Base-by-base conservation (phyloP, 495 filamentous ascomycete species). In the Daldinia vernicosa region DNA sequence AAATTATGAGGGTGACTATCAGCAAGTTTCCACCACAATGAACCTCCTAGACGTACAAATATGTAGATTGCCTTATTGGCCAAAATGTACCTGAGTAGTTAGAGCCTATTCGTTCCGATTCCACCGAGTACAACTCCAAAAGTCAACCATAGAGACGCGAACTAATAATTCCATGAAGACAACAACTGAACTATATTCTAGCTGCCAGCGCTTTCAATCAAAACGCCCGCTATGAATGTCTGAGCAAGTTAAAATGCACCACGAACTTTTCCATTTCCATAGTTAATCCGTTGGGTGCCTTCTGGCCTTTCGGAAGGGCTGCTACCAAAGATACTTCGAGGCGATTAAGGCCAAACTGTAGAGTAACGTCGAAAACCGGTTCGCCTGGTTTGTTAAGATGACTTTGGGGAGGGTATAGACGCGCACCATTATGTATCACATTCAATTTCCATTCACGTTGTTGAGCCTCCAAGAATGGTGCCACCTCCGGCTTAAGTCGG, bases 251-350 rank as follows among this genome's bases (percentile, higher is more conserved):
- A 51, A 87, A 82, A 72, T 89, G 88, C 9, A 92, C 77, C 11
- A 84, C 89, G 45, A 92, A 78, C 67, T 84, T 90, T 80, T 94
- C 91, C 72, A 92, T 77, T 69, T 93, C 91, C 61, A 86, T 81
- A 61, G 87, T 89, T 6, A 84, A 82, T 11, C 88, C 89, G 51
- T 78, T 80, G 0, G 81, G 74, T 0, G 83, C 78, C 70, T 84
- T 88, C 50, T 88, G 82, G 8, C 88, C 87, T 59, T 82, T 85
- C 3, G 88, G 84, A 15, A 89, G 80, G 5, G 87, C 84, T n/a
- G 87, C 88, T 74, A 92, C 85, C 35, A 91, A 75, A 50, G 90
- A 87, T 7, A 92, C 79, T 54, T 89, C 88, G 19, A 94, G 84
- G 32, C 86, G 84, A 67, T 90, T 93, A 19, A 88, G 81, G 7